phyloP scores from a whole-genome alignment of 306 rosid species.

The Vicia sativa region DNA sequence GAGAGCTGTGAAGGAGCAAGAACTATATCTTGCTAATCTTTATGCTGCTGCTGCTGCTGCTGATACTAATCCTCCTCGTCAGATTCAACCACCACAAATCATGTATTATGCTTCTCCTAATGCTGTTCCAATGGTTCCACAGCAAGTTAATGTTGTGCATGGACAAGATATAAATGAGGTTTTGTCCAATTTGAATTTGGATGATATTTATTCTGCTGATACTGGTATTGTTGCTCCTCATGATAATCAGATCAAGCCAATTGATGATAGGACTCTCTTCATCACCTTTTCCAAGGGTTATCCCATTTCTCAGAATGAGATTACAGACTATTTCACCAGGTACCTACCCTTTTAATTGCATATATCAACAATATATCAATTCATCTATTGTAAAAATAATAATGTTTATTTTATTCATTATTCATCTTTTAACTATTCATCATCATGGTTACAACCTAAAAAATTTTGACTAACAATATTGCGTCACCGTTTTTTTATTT shows the following conservation, averaged over 20 bases:
- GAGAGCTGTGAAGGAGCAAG: background rate
- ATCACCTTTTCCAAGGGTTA: conserved; percentile 71
- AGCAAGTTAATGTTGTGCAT: background rate
- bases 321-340: conserved; percentile 50
- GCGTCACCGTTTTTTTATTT: too few relatives aligned
- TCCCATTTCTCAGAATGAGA: conserved; percentile 57
- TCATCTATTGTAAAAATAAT: too few relatives aligned
- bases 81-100: background rate
- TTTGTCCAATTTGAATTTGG: conserved; percentile 21
- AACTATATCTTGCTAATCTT: background rate
- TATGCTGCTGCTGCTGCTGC: background rate
- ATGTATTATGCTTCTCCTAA: background rate
- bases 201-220: background rate
- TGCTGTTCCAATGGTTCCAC: conserved; percentile 6
- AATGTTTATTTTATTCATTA: too few relatives aligned
- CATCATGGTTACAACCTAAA: too few relatives aligned
- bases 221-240: background rate
- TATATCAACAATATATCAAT: too few relatives aligned
- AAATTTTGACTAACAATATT: too few relatives aligned
- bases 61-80: background rate
- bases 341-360: background rate
- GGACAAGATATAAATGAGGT: conserved; percentile 30
- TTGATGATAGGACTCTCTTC: conserved; percentile 62
- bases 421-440: too few relatives aligned
- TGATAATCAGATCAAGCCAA: background rate